Evolutionary conservation across 306 rosid genomes (phyloP), one percentile per base, ranked within the genome.

Genomic region (Macrotyloma uniflorum): DNA sequence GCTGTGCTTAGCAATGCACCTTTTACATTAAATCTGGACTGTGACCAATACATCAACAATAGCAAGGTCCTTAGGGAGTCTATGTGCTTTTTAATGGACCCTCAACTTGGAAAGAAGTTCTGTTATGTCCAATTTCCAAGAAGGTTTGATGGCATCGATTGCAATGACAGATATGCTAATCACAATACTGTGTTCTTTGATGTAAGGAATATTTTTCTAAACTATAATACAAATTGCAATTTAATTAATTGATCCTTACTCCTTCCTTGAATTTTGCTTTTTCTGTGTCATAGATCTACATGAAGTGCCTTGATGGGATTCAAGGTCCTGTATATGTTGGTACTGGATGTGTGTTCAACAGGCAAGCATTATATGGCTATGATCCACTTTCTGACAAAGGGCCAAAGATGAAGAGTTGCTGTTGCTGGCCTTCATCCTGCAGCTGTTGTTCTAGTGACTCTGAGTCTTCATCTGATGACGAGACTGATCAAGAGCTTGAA

Each of bases 311-410:
- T 28, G 98, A 96, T 74, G 99, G 99, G 71, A 90, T 96, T 86
- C 99, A 96, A 89, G 99, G 99, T 50, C 99, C 99, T 0, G 83
- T 93, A 5, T 96, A 93, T 83, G 97, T 96, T 78, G 99, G 98
- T 18, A 87, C 93, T 20, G 99, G 99, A 84, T 86, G 94, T 76
- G 98, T 96, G 65, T 93, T 96, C 88, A 96, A 91, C 76, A 86
- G 99, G 84, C 91, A 66, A 63, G 99, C 99, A 63, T 85, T 96
- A 79, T 91, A 93, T 26, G 99, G 99, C 23, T 90, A 84, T 75
- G 91, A 96, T 78, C 96, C 94, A 4, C 94, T 85, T 67, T 90
- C 88, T 2, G 95, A 93, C 43, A 90, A 93, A 80, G 80, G 83
- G 40, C 91, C 90, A 3, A 95, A 86, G 90, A 91, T 80, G 86